Evolutionary conservation across 1,284 basidiomycete genomes (phyloP), one percentile per base, ranked within the genome.

Genomic region (Puccinia novopanici): DNA sequence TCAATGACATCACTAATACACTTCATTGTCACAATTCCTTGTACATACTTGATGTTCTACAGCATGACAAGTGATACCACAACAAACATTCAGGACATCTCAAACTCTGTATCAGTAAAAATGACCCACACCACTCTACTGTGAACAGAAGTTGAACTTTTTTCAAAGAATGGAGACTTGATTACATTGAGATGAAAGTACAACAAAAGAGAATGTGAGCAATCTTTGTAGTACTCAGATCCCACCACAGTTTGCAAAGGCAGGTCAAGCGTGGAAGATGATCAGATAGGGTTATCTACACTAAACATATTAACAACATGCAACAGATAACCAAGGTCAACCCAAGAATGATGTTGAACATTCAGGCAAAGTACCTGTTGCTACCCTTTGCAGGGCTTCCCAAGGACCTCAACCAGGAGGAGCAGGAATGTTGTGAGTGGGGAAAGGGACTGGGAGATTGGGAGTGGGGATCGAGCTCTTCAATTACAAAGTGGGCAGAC

Each of bases 401-500:
- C 57, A 59, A 59, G 27, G 3, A 59, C 24, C 57, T 24, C 57
- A 15, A 34, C 9, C 2, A 13, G 15, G 57, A 59, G 57, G 57
- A 59, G n/a, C 57, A 59, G 57, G 57, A 59, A 59, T 59, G 57
- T 24, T 59, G 57, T 59, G 57, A 59, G 57, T 59, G 57, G 57
- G 24, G 17, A n/a, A n/a, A n/a, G n/a, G n/a, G n/a, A n/a, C n/a
- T n/a, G n/a, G n/a, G n/a, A n/a, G n/a, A n/a, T n/a, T n/a, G n/a
- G n/a, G n/a, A n/a, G n/a, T n/a, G n/a, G n/a, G n/a, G n/a, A n/a
- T n/a, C n/a, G n/a, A n/a, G n/a, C n/a, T n/a, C n/a, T n/a, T n/a
- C n/a, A n/a, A n/a, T n/a, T n/a, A n/a, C n/a, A n/a, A n/a, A n/a
- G n/a, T n/a, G n/a, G n/a, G n/a, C n/a, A n/a, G n/a, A n/a, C n/a